Evolutionary conservation across 179 eudicot species (phyloP).

Genomic region (Beta corolliflora): DNA sequence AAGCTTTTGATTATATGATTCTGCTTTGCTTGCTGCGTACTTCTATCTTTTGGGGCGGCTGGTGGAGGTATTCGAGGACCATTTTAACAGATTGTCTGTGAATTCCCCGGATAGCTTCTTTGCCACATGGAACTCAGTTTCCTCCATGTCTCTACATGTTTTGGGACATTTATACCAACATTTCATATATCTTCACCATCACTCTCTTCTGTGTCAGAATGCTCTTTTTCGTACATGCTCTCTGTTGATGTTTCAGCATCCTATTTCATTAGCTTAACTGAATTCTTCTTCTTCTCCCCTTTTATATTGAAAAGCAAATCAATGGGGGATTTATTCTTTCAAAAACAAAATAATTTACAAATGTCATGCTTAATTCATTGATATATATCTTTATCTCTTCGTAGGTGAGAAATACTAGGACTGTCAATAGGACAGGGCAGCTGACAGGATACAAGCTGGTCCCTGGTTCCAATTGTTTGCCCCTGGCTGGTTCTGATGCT

Average conservation of each 20-base stretch:
- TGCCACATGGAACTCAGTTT: not conserved
- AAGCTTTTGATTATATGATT: not conserved
- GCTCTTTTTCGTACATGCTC: not conserved
- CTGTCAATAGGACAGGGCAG: constrained; percentile 47
- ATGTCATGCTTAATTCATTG: not conserved
- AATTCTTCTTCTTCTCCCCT: not conserved
- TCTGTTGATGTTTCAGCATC: not conserved
- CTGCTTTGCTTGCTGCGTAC: not conserved
- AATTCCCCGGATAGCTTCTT: not conserved
- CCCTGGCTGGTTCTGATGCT: constrained; percentile 55
- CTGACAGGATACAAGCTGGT: constrained; percentile 49
- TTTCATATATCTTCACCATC: not conserved
- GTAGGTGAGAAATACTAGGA: constrained; percentile 44
- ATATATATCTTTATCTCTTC: not conserved
- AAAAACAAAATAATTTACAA: not conserved
- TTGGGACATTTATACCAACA: not conserved
- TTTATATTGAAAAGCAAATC: not conserved
- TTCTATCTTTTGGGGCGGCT: not conserved
- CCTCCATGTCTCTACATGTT: not conserved
- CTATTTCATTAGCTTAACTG: not conserved
- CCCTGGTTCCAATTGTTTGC: constrained; percentile 48
- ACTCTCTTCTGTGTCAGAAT: not conserved
- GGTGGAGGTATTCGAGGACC: not conserved
- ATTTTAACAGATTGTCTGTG: not conserved
- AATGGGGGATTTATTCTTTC: not conserved